phyloP scores from a whole-genome alignment of 2,329 filamentous ascomycete species.

The Paracoccidioides brasiliensis region DNA sequence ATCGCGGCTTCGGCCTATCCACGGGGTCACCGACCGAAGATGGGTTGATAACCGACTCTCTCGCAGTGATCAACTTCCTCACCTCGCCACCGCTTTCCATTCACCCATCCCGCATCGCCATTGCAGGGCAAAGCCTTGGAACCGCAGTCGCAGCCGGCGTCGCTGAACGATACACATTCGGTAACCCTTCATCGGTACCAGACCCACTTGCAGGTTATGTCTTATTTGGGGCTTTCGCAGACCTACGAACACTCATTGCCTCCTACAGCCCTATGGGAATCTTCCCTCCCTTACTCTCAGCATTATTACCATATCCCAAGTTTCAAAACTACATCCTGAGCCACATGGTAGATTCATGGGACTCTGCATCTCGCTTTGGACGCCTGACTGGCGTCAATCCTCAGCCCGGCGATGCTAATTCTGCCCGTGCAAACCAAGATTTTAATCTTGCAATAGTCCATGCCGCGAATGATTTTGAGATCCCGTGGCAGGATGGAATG shows the following conservation, averaged over 20 bases:
- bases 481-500: constrained; percentile 48
- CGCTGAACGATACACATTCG: constrained; percentile 54
- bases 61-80: constrained; percentile 56
- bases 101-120: constrained; percentile 56
- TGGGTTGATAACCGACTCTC: constrained; percentile 68
- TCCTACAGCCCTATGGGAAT: constrained; percentile 68
- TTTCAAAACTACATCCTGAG: constrained; percentile 48
- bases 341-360: constrained; percentile 70
- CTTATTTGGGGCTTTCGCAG: constrained; percentile 67
- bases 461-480: constrained; percentile 68
- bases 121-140: constrained; percentile 78
- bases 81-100: constrained; percentile 48
- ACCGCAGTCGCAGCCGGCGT: constrained; percentile 70
- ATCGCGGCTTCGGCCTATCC: constrained; percentile 74
- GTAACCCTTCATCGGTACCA: constrained; percentile 27
- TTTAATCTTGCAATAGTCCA: constrained; percentile 64
- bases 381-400: constrained; percentile 24
- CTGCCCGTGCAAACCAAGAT: constrained; percentile 39
- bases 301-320: constrained; percentile 53
- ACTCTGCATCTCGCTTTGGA: constrained; percentile 52
- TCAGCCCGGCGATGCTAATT: constrained; percentile 31
- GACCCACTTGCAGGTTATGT: constrained; percentile 67
- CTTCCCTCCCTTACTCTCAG: constrained; percentile 61
- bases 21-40: constrained; percentile 68
- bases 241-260: constrained; percentile 57